Evolutionary conservation across 1,284 basidiomycete species (phyloP).

Genomic region (Neolentinus lepideus): DNA sequence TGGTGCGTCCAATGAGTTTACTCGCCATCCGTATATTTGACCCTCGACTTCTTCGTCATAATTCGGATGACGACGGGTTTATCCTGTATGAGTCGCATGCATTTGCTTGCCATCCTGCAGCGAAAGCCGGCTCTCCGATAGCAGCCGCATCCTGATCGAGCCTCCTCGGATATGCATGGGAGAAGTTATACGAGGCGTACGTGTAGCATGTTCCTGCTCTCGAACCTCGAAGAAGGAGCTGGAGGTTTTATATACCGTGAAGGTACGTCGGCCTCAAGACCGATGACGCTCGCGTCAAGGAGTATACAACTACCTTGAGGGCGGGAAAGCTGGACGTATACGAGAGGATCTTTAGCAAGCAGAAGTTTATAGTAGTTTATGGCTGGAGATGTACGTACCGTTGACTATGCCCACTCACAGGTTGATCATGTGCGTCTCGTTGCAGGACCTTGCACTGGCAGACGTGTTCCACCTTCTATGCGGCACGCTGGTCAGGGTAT

Average conservation of each 20-base stretch:
- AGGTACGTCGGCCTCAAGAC: slow-evolving; percentile 13
- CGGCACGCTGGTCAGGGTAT: background rate
- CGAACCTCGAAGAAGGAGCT: too few species aligned
- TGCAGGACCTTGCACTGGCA: background rate
- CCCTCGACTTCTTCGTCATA: background rate
- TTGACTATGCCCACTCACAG: background rate
- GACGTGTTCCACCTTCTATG: slow-evolving; percentile 1
- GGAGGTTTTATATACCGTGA: background rate
- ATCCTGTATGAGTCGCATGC: slow-evolving; percentile 44
- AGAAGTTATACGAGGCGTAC: slow-evolving; percentile 29
- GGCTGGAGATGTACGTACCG: background rate
- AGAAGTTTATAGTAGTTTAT: slow-evolving; percentile 1
- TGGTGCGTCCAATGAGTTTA: too few species aligned
- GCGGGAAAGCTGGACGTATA: background rate
- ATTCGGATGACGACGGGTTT: slow-evolving; percentile 37
- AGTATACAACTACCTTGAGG: slow-evolving; percentile 16
- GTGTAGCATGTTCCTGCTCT: background rate
- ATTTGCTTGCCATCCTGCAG: slow-evolving; percentile 40
- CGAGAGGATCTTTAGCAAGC: background rate
- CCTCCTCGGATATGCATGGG: too few species aligned
- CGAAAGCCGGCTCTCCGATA: slow-evolving; percentile 22
- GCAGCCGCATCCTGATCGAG: too few species aligned
- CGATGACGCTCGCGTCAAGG: slow-evolving; percentile 23
- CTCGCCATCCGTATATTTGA: background rate
- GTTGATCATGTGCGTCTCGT: background rate